phyloP scores from a whole-genome alignment of 2,329 filamentous ascomycete genomes.

The Chaetomiaceae sp. region DNA sequence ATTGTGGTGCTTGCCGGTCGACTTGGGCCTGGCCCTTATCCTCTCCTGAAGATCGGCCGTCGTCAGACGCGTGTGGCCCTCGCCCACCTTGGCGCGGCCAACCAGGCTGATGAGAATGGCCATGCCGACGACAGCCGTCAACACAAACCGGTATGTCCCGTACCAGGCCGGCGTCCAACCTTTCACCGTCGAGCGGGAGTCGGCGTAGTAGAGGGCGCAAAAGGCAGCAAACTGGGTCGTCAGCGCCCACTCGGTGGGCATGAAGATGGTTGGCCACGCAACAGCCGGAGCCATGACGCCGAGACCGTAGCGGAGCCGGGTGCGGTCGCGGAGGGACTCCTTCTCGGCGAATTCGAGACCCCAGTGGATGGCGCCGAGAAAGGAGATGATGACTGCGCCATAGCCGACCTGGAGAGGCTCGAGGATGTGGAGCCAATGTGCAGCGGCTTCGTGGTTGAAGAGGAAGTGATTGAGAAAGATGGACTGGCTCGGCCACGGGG shows the following conservation, averaged over 20 bases:
- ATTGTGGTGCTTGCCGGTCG: constrained; percentile 36
- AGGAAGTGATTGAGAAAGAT: constrained; percentile 60
- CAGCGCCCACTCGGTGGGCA: constrained; percentile 79
- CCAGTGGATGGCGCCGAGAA: constrained; percentile 91
- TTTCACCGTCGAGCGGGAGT: constrained; percentile 63
- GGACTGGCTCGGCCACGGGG: constrained; percentile 54
- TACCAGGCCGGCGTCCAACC: constrained; percentile 88
- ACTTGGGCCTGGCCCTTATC: constrained; percentile 33
- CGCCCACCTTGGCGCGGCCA: constrained; percentile 70
- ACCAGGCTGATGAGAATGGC: constrained; percentile 78
- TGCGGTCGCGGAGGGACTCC: constrained; percentile 55
- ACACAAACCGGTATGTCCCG: constrained; percentile 79
- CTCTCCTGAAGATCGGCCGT: constrained; percentile 34
- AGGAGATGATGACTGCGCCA: constrained; percentile 87
- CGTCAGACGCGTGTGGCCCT: constrained; percentile 32
- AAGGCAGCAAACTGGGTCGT: constrained; percentile 84
- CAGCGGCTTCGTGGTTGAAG: constrained; percentile 65
- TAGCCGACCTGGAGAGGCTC: constrained; percentile 90
- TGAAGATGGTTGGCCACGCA: constrained; percentile 84
- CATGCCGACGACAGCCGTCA: constrained; percentile 83
- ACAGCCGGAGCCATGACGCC: constrained; percentile 74
- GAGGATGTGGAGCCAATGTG: constrained; percentile 65
- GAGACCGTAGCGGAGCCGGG: constrained; percentile 76
- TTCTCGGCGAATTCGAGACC: constrained; percentile 77
- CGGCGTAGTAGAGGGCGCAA: constrained; percentile 78